Evolutionary conservation across 768 basidiomycete genomes (phyloP), one percentile per base, ranked within the genome.

Genomic region (Amanita inopinata): DNA sequence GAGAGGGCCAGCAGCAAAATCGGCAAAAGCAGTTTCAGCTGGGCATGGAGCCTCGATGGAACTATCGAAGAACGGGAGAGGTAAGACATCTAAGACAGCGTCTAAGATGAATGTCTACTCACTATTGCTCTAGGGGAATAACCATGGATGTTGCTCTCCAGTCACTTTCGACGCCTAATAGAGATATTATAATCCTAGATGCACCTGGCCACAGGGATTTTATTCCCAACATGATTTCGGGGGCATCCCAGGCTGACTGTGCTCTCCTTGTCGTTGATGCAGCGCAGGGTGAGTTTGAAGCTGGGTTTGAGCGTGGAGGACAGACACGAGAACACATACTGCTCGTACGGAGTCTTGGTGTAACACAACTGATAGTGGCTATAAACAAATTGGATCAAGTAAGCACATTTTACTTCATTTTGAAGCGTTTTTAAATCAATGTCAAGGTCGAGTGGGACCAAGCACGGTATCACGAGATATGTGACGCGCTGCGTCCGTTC

Each of bases 161-260:
- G 53, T 77, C 80, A 33, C 67, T 90, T 46, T 59, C 71, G 4
- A 97, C 92, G 0, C 64, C 77, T 0, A 72, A 82, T 49, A 74
- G 85, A 38, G 74, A 79, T 49, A 80, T 98, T 50, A 96, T 91
- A 1, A 76, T 99, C n/a, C 74, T 99, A 22, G 96, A 99, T 53
- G 94, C 94, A 0, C 96, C 96, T 0, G 96, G 96, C 0, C 96
- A 99, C 61, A 84, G 81, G 50, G 96, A 99, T 56, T 98, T 98
- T 53, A 85, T 99, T 49, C 96, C 96, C 1, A 98, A 98, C 57
- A 98, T 98, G 94, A 99, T 99, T 40, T 97, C 93, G 0, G 96
- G 96, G 1, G 94, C 96, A 5, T 81, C 93, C 2, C 96, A 97
- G 61, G 96, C 94, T 0, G 96, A 98, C 51, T 89, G 89, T 35